These are phyloP conservation scores for Aspergillus tanneri DNA, from an alignment of 2,329 filamentous ascomycete genomes.

Conservation along the genomic window DNA sequence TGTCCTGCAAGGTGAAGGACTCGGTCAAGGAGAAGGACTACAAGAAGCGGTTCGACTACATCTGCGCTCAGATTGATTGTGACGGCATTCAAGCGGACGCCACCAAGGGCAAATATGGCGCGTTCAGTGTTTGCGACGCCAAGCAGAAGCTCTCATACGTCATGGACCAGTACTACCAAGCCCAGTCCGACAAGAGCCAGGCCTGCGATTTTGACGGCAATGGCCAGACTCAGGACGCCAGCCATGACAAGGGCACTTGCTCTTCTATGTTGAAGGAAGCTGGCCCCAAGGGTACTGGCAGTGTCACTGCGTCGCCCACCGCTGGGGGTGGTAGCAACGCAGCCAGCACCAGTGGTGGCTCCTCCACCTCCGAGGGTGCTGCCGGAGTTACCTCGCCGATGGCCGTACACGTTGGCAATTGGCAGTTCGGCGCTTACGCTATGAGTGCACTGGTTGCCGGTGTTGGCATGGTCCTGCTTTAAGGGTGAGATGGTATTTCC, in stretches of 20 bases:
- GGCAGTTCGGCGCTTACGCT: slow-evolving; percentile 47
- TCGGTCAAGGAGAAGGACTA: slow-evolving; percentile 54
- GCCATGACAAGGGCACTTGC: slow-evolving; percentile 37
- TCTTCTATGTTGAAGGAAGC: slow-evolving; percentile 38
- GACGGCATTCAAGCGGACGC: slow-evolving; percentile 42
- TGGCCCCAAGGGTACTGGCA: slow-evolving; percentile 42
- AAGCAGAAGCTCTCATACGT: slow-evolving; percentile 49
- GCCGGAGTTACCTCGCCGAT: slow-evolving; percentile 33
- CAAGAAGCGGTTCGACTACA: slow-evolving; percentile 64
- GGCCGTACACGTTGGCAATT: slow-evolving; percentile 39
- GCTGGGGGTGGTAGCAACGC: slow-evolving; percentile 23
- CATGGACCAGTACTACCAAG: slow-evolving; percentile 48
- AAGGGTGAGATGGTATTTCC: slow-evolving; percentile 21
- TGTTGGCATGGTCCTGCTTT: slow-evolving; percentile 50
- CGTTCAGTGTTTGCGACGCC: slow-evolving; percentile 49
- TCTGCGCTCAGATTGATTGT: slow-evolving; percentile 43
- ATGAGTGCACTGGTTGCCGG: slow-evolving; percentile 45
- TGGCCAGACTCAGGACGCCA: slow-evolving; percentile 31
- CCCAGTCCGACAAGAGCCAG: slow-evolving; percentile 34
- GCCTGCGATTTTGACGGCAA: neutral
- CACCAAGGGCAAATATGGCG: slow-evolving; percentile 46
- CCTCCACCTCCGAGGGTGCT: slow-evolving; percentile 32
- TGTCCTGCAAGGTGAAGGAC: slow-evolving; percentile 67
- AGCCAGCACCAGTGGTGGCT: slow-evolving; percentile 17
- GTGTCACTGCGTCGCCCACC: slow-evolving; percentile 38